Evolutionary conservation across 305 asterid genomes (phyloP), one percentile per base, ranked within the genome.

Genomic region (Fraxinus paxiana): DNA sequence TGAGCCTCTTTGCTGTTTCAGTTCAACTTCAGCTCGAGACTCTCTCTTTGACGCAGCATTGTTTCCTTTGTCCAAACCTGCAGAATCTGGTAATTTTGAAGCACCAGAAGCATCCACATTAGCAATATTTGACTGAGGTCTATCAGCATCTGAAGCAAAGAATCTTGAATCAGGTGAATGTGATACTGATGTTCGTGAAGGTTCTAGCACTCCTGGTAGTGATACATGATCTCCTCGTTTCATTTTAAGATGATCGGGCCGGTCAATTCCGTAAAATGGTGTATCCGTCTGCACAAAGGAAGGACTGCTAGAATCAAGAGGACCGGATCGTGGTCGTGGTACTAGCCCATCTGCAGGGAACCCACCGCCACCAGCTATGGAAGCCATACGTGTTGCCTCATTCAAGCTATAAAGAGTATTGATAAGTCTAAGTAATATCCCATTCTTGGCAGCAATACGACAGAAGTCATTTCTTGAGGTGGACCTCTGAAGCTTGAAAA

Each of bases 401-500:
- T 94, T 96, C 88, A 96, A 85, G 88, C 98, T 92, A 84, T 96
- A 90, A 81, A 96, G 97, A 77, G 98, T 92, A 88, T 96, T 94
- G 83, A 92, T 90, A 77, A 96, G 98, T 89, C 99, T 90, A 77
- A 91, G 96, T 80, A 96, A 80, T 87, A 96, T 93, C 82, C 99
- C 99, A 82, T 89, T 92, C 88, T 92, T 96, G 82, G 98, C 97
- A 81, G 99, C 93, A 87, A 94, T 90, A 80, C 98, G 97, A 82
- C 97, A 93, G 87, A 96, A 96, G 90, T 93, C 98, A 89, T 91
- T 94, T 87, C 97, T 91, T 73, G 97, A 89, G 85, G 98, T 92
- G 33, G 97, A 93, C 78, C 93, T 91, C 87, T 93, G 99, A 88
- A 96, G 98, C 92, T 94, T 96, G 91, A 96, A 93, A 78, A 96